Evolutionary conservation across 352 stramenopile species (phyloP).

Genomic region (Halophytophthora batemanensis): DNA sequence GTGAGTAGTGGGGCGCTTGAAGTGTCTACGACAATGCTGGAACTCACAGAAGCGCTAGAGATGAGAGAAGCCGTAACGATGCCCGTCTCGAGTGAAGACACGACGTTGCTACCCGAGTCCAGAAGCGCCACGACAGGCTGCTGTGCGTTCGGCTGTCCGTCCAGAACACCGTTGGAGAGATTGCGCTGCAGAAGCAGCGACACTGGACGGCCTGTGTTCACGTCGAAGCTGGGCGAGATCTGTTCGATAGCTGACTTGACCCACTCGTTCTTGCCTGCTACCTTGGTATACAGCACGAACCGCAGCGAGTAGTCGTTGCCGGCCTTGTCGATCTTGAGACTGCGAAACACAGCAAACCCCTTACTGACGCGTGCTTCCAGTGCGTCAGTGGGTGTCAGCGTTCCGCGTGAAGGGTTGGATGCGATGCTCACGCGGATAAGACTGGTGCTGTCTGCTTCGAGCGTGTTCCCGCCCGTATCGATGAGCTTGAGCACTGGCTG

Average conservation of each 20-base stretch:
- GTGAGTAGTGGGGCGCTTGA: slow-evolving; percentile 38
- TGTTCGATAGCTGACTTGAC: slow-evolving; percentile 48
- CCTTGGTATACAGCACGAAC: slow-evolving; percentile 65
- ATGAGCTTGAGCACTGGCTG: slow-evolving; percentile 80
- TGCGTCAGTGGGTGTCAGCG: slow-evolving; percentile 37
- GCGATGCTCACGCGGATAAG: slow-evolving; percentile 59
- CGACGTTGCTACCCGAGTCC: slow-evolving; percentile 69
- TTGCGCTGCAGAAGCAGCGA: slow-evolving; percentile 45
- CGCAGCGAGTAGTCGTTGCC: slow-evolving; percentile 71
- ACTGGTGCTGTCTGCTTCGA: slow-evolving; percentile 67
- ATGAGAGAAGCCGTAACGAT: slow-evolving; percentile 53
- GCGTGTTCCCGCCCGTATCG: slow-evolving; percentile 66
- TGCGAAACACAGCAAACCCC: slow-evolving; percentile 65
- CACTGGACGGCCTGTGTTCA: slow-evolving; percentile 47
- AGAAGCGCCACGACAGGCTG: slow-evolving; percentile 64
- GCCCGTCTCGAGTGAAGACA: slow-evolving; percentile 41
- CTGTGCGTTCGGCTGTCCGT: slow-evolving; percentile 70
- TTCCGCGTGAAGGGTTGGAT: slow-evolving; percentile 65
- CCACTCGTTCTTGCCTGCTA: slow-evolving; percentile 32
- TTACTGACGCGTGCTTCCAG: slow-evolving; percentile 39
- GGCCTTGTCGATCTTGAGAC: slow-evolving; percentile 70
- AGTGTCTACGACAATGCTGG: slow-evolving; percentile 66
- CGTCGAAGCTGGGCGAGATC: slow-evolving; percentile 56
- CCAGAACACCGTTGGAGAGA: slow-evolving; percentile 63
- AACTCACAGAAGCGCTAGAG: slow-evolving; percentile 55